A percentile compares a stretch with the other conserved stretches of the same genome.
These are phyloP conservation scores for Fusarium sp. DNA, from an alignment of 2,329 filamentous ascomycete genomes.

Conservation along the genomic window DNA sequence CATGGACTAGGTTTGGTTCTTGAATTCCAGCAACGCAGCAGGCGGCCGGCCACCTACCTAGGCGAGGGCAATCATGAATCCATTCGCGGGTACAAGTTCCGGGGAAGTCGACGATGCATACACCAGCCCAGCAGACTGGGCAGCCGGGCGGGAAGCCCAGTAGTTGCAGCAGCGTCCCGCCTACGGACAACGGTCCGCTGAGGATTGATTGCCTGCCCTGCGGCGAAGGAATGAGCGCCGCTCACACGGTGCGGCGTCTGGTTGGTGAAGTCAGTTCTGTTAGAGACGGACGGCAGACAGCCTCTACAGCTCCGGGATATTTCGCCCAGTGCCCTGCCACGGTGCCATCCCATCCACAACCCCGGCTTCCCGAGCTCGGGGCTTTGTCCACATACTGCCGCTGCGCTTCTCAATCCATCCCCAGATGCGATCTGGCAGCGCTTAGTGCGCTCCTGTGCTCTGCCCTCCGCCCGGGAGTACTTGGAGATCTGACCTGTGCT, in stretches of 20 bases:
- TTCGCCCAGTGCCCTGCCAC: conserved; percentile 36
- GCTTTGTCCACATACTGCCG: conserved; percentile 47
- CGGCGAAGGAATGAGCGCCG: conserved; percentile 12
- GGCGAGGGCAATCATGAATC: conserved; percentile 1
- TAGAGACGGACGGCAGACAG: neutral
- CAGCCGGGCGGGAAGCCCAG: neutral
- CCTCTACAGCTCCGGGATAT: conserved; percentile 31
- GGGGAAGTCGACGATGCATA: neutral
- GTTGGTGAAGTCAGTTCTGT: conserved; percentile 17
- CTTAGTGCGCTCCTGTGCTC: conserved; percentile 47
- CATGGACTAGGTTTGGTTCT: neutral
- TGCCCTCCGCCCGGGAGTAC: conserved; percentile 38
- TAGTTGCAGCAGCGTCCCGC: conserved; percentile 25
- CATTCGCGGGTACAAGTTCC: neutral
- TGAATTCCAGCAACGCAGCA: conserved; percentile 10
- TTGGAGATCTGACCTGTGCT: conserved; percentile 46
- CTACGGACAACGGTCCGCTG: conserved; percentile 41
- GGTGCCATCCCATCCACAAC: conserved; percentile 26
- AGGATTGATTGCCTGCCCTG: conserved; percentile 6
- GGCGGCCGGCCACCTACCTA: conserved; percentile 4
- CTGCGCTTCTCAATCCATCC: conserved; percentile 39
- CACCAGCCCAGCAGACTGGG: neutral
- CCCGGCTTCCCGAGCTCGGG: conserved; percentile 39
- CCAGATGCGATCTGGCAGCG: conserved; percentile 48
- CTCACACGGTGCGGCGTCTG: conserved; percentile 30